Evolutionary conservation across 2,329 filamentous ascomycete genomes (phyloP), one percentile per base, ranked within the genome.

Genomic region (Seiridium cupressi): DNA sequence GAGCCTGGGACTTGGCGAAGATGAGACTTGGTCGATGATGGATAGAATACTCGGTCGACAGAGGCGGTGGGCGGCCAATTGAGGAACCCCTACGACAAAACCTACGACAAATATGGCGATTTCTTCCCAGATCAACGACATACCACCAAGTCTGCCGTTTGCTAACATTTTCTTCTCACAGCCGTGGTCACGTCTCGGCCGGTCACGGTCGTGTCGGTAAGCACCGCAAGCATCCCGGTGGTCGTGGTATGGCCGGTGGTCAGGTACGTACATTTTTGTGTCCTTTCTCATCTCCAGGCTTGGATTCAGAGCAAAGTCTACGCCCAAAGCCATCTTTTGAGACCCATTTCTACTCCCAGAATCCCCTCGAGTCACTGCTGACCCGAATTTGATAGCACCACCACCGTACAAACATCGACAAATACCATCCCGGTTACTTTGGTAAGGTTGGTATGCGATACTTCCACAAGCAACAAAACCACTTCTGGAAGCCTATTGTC

Each of bases 181-280:
- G 90, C 86, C 93, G 94, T 86, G 94, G 94, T 82, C 92, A 99
- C 85, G 95, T 99, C 79, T 96, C 91, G 77, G 92, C 93, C 87
- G 95, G 95, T 87, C 89, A 98, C 82, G 94, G 95, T 86, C 94
- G 94, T 88, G 82, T 98, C 79, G 95, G 95, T 81, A 98, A 98
- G 91, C 93, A 97, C 90, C 87, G 95, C 79, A 98, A 99, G 89
- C 87, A 89, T 72, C 87, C 86, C 71, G 87, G 87, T 88, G 87
- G 87, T 86, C 84, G 91, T 91, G 87, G 87, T 89, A 84, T 90
- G 83, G 95, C 95, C 79, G 94, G 95, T 96, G 94, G 93, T 88
- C 92, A 97, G 18, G 18, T 26, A 26, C 18, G 85, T 26, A 26
- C 18, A 26, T 26, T 26, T 26, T 26, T 26, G 18, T 26, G 18